Percentiles rank a stretch among this genome's conserved stretches.
These are phyloP conservation scores for Lithospermum erythrorhizon DNA, from an alignment of 257 asterid species.

Conservation along the genomic window DNA sequence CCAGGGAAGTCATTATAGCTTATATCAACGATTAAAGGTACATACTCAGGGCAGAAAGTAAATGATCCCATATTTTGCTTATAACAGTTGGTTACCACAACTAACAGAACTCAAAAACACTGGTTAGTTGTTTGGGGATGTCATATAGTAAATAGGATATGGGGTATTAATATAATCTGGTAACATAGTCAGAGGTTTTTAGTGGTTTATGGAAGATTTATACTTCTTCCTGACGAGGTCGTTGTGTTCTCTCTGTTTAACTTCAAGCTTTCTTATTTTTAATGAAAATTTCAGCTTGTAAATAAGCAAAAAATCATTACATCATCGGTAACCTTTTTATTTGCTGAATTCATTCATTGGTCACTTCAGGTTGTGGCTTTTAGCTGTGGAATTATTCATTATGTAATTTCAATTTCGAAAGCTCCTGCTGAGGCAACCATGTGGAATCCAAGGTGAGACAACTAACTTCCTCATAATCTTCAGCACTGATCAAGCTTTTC, in stretches of 20 bases:
- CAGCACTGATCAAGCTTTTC: not conserved
- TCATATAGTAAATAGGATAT: not conserved
- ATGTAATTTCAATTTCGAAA: constrained; percentile 37
- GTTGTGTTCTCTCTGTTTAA: not conserved
- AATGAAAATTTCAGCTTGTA: too few species aligned
- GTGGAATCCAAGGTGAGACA: constrained; percentile 53
- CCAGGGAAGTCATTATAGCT: not conserved
- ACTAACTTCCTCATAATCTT: constrained; percentile 6
- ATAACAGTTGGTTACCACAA: not conserved
- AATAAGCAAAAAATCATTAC: not conserved
- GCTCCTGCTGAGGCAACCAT: constrained; percentile 18
- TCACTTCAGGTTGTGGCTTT: constrained; percentile 68
- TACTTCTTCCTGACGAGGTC: not conserved
- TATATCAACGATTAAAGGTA: not conserved
- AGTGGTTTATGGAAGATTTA: not conserved
- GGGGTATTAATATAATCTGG: not conserved
- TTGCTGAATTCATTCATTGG: not conserved
- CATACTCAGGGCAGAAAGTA: not conserved
- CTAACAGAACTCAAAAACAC: not conserved
- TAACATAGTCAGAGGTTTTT: too few species aligned
- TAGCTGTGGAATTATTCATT: constrained; percentile 69
- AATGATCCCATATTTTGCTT: not conserved
- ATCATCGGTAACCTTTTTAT: not conserved
- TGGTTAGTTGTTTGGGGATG: not conserved
- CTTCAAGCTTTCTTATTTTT: too few species aligned